Conservation (phyloP, 1,139 yeast species). For the Candida smagusa region DNA sequence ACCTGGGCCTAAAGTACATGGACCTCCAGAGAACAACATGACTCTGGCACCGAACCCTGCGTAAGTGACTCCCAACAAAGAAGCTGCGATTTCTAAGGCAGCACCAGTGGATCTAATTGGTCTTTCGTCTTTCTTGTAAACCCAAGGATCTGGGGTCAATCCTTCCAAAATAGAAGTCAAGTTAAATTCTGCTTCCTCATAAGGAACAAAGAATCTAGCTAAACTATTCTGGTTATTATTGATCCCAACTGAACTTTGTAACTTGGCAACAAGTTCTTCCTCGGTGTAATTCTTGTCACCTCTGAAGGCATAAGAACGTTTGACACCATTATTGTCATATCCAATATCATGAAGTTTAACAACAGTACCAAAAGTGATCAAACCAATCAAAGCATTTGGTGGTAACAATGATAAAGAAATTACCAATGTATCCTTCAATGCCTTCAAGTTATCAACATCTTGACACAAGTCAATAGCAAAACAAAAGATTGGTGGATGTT, state of each 20-base stretch:
- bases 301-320: conserved; percentile 83
- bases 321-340: conserved; percentile 54
- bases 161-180: conserved; percentile 78
- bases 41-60: conserved; percentile 89
- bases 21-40: conserved; percentile 91
- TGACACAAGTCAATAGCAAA: conserved; percentile 93
- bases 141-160: conserved; percentile 86
- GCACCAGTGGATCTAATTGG: conserved; percentile 93
- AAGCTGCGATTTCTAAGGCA: conserved; percentile 82
- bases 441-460: conserved; percentile 87
- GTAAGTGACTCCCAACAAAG: conserved; percentile 80
- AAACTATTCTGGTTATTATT: conserved; percentile 45
- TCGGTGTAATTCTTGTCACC: conserved; percentile 87
- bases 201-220: conserved; percentile 78
- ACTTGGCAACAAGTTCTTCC: conserved; percentile 73
- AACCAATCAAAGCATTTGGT: conserved; percentile 88
- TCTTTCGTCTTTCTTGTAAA: conserved; percentile 82
- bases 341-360: conserved; percentile 93
- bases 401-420: conserved; percentile 83
- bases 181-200: conserved; percentile 84
- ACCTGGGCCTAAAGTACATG: conserved; percentile 95
- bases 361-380: conserved; percentile 92
- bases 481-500: conserved; percentile 87
- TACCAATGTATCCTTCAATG: conserved; percentile 82
- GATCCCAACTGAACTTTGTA: conserved; percentile 48